Evolutionary conservation across 257 asterid species (phyloP).

Genomic region (Gynochthodes officinalis): DNA sequence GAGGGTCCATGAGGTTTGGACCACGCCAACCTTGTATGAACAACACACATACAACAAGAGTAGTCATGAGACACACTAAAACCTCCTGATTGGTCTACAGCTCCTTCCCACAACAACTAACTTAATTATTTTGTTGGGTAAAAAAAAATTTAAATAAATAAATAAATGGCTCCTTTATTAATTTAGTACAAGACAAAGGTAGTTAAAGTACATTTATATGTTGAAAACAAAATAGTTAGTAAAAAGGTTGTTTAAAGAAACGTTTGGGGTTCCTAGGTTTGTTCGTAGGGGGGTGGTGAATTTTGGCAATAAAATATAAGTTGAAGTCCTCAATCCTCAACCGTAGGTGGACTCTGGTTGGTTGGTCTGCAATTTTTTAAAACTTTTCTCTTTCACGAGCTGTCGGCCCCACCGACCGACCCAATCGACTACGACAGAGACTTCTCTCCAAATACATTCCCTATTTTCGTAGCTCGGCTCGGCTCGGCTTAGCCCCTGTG

Average conservation of each 20-base stretch:
- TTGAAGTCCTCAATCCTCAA: conserved; percentile 21
- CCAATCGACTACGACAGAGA: conserved; percentile 35
- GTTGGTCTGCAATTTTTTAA: conserved; percentile 29
- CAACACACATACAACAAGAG: neutral
- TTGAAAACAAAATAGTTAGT: neutral
- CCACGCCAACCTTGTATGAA: conserved; percentile 16
- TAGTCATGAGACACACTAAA: neutral
- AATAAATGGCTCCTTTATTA: neutral
- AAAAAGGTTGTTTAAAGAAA: conserved; percentile 5
- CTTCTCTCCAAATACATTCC: conserved; percentile 34
- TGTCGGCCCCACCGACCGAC: conserved; percentile 36
- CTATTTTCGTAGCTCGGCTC: neutral
- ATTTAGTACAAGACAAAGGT: conserved; percentile 7
- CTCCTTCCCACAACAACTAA: conserved; percentile 8
- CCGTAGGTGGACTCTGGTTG: conserved; percentile 25
- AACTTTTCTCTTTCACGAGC: conserved; percentile 1
- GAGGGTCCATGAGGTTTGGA: conserved; percentile 15
- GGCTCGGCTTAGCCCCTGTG: conserved; percentile 16
- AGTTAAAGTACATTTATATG: conserved; percentile 1
- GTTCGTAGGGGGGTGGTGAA: conserved; percentile 12
- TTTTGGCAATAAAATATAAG: conserved; percentile 11
- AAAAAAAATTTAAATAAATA: neutral
- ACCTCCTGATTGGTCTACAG: conserved; percentile 10
- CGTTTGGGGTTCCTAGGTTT: neutral
- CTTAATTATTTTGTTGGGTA: neutral